Percentiles rank a stretch among this genome's conserved stretches.
These are phyloP conservation scores for Rhododendron ferrugineum DNA, from an alignment of 148 eudicot species.

Conservation along the genomic window DNA sequence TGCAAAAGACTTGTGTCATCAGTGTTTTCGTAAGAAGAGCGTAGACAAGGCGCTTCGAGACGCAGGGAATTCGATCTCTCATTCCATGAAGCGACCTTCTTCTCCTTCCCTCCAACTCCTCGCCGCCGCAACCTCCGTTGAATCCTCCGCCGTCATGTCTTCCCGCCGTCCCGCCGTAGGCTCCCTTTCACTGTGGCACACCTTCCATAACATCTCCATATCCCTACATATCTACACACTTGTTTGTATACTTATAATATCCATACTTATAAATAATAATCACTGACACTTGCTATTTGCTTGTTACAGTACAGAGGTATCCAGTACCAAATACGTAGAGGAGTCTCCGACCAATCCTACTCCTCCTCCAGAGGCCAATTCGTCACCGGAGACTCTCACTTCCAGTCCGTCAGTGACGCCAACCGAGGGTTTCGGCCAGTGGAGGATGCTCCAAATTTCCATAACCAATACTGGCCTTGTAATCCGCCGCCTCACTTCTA, in stretches of 20 bases:
- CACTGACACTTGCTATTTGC: background rate
- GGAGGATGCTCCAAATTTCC: background rate
- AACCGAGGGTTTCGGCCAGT: conserved; percentile 29
- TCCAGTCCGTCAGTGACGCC: conserved; percentile 31
- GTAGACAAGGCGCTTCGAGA: background rate
- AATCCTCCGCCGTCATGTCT: conserved; percentile 22
- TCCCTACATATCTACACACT: background rate
- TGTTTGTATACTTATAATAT: background rate
- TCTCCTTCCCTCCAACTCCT: conserved; percentile 35
- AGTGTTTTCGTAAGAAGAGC: no score
- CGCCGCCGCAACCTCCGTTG: conserved; percentile 31
- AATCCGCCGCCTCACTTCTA: conserved; percentile 7
- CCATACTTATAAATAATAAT: background rate
- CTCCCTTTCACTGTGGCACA: background rate
- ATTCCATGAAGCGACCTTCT: conserved; percentile 18
- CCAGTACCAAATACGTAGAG: conserved; percentile 29
- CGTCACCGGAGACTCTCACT: conserved; percentile 43
- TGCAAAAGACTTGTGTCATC: no score
- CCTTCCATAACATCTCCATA: background rate
- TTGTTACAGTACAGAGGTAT: conserved; percentile 43
- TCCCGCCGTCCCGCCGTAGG: conserved; percentile 23
- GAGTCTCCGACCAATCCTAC: conserved; percentile 32
- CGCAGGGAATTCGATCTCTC: background rate
- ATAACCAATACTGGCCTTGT: conserved; percentile 1
- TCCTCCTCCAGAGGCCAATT: conserved; percentile 14